Evolutionary conservation across 495 filamentous ascomycete species (phyloP), one percentile per base, ranked within the genome.

Genomic region (Penicillium turbatum): DNA sequence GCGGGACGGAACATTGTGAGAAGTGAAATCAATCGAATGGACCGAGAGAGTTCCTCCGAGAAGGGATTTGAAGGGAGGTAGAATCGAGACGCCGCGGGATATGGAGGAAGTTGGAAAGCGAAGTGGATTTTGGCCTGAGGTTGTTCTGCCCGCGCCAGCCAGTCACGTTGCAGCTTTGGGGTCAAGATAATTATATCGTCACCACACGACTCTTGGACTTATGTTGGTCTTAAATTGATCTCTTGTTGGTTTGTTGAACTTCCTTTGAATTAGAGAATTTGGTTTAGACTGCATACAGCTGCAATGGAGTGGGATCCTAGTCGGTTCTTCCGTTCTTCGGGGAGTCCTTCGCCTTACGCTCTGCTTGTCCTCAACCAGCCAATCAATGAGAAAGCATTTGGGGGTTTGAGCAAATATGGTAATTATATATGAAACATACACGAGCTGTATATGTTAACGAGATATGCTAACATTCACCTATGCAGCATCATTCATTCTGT

Each of bases 301-400:
- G 8, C 13, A n/a, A 74, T 77, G 61, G 70, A 74, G 47, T 85
- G 81, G 81, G 64, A 77, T 63, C 82, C 81, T 12, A 76, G 72
- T 24, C 66, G 62, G 19, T 79, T 82, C 57, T 78, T 81, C 54
- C 64, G 69, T 40, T 55, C 65, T 16, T 52, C 54, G 7, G 61
- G 59, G 1, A 63, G 64, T n/a, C 57, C 61, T 19, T 65, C 62
- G 13, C 67, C 68, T 31, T 87, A 82, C 56, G 83, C 81, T 2
- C 70, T 92, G 19, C 59, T 92, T 26, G 66, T 90, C 11, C 75
- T 92, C 34, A 89, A 93, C 62, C 84, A 89, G 56, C 85, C 86
- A 35, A 81, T 91, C 46, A 76, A 77, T 3, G 66, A 74, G 70
- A 58, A 59, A 40, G 56, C 70, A 69, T 64, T 74, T 78, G 52